Evolutionary conservation across 140 eudicot genomes (phyloP).

Genomic region (Ambrosia hybrid): DNA sequence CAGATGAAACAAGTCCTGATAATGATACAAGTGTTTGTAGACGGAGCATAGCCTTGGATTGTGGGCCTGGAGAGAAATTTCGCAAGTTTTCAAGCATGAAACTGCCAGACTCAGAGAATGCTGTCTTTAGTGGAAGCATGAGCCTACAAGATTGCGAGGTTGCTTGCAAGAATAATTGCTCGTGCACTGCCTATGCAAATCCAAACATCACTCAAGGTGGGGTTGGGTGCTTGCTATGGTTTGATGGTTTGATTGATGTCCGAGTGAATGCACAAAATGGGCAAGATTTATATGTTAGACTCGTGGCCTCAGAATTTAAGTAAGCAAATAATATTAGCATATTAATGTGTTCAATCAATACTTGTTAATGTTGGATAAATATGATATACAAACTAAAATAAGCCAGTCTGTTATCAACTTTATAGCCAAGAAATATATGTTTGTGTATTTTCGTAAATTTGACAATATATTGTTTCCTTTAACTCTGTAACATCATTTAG

Average conservation of each 20-base stretch:
- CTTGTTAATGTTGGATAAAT: neutral
- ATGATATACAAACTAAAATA: neutral
- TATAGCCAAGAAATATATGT: too few relatives aligned
- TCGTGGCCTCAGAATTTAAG: neutral
- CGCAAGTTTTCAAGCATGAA: constrained; percentile 8
- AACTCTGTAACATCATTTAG: neutral
- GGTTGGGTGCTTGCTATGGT: constrained; percentile 4
- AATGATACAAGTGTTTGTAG: constrained; percentile 13
- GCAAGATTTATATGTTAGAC: constrained; percentile 4
- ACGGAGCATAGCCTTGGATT: constrained; percentile 12
- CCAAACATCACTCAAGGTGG: neutral
- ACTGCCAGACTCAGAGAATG: constrained; percentile 27
- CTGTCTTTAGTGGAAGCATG: constrained; percentile 11
- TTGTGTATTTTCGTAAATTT: neutral
- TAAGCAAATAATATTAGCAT: neutral
- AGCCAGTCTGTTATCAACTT: neutral
- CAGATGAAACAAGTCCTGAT: neutral
- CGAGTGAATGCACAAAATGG: neutral
- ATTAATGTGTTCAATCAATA: neutral
- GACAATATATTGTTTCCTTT: neutral
- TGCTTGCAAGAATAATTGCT: constrained; percentile 6
- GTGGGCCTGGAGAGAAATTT: constrained; percentile 21
- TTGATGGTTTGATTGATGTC: constrained; percentile 3
- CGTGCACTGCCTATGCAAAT: neutral
- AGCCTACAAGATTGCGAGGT: constrained; percentile 1